phyloP scores from a whole-genome alignment of 2,329 filamentous ascomycete species.

The Claviceps africana region DNA sequence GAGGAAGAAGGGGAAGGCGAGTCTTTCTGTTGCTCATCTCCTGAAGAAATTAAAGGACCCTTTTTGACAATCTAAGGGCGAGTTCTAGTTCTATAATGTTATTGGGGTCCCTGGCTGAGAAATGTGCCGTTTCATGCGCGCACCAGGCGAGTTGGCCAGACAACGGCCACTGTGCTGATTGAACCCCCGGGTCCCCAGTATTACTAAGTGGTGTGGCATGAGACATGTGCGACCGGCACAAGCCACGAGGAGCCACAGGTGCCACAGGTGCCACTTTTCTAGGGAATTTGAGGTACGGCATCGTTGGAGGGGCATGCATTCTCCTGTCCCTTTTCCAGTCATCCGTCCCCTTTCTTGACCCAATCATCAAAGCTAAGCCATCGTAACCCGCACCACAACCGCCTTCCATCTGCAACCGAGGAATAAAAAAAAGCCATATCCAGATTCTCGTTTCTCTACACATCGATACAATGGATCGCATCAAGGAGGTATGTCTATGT shows the following conservation, averaged over 20 bases:
- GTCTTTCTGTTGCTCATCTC: neutral
- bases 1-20: neutral
- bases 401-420: constrained; percentile 9
- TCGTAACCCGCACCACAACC: constrained; percentile 19
- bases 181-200: constrained; percentile 1
- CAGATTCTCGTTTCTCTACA: constrained; percentile 7
- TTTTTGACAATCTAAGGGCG: neutral
- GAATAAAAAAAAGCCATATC: constrained; percentile 1
- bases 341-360: constrained; percentile 20
- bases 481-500: constrained; percentile 61
- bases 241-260: constrained; percentile 19
- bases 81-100: constrained; percentile 4
- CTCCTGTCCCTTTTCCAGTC: constrained; percentile 7
- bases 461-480: constrained; percentile 58
- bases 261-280: constrained; percentile 13
- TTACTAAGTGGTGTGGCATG: neutral
- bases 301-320: constrained; percentile 23
- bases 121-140: constrained; percentile 5
- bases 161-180: constrained; percentile 12
- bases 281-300: constrained; percentile 4
- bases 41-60: neutral
- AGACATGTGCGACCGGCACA: constrained; percentile 9
- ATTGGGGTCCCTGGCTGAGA: constrained; percentile 8
- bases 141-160: constrained; percentile 12
- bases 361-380: constrained; percentile 18